A percentile compares a stretch with the other conserved stretches of the same genome.
Conservation (phyloP, 164 flowering plant species). For the Vitis labrusca region DNA sequence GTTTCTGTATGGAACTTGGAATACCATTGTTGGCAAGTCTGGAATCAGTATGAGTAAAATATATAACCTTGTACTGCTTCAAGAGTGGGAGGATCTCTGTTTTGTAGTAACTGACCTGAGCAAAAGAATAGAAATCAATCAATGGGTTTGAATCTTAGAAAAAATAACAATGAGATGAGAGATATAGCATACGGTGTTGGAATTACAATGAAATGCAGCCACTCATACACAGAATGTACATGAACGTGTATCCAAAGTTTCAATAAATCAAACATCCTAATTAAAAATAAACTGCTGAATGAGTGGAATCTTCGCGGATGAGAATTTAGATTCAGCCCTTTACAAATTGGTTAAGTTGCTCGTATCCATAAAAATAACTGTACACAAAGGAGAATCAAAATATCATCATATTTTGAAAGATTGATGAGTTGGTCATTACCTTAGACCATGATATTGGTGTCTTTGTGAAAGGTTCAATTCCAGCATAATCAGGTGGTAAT, state of each 20-base stretch:
- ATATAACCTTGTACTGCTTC: constrained; percentile 86
- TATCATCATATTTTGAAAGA: not conserved
- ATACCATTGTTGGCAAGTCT: constrained; percentile 89
- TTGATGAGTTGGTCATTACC: constrained; percentile 34
- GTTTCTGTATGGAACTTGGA: constrained; percentile 74
- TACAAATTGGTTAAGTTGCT: not conserved
- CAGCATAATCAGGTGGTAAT: constrained; percentile 67
- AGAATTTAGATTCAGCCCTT: not conserved
- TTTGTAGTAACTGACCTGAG: constrained; percentile 84
- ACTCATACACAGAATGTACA: not conserved
- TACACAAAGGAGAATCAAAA: too few relatives aligned
- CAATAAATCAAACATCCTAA: not conserved
- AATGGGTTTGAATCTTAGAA: not conserved
- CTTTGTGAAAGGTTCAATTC: constrained; percentile 67
- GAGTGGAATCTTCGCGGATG: not conserved
- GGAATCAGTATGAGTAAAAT: constrained; percentile 95
- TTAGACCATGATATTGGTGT: constrained; percentile 99
- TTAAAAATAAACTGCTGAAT: not conserved
- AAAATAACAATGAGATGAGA: not conserved
- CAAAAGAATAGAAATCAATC: constrained; percentile 1
- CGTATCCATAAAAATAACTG: too few relatives aligned
- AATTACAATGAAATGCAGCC: not conserved
- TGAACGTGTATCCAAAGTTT: not conserved
- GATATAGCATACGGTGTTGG: not conserved
- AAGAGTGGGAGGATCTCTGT: constrained; percentile 79